Conservation (phyloP, 2,329 filamentous ascomycete genomes). For the Alternaria conjuncta region DNA sequence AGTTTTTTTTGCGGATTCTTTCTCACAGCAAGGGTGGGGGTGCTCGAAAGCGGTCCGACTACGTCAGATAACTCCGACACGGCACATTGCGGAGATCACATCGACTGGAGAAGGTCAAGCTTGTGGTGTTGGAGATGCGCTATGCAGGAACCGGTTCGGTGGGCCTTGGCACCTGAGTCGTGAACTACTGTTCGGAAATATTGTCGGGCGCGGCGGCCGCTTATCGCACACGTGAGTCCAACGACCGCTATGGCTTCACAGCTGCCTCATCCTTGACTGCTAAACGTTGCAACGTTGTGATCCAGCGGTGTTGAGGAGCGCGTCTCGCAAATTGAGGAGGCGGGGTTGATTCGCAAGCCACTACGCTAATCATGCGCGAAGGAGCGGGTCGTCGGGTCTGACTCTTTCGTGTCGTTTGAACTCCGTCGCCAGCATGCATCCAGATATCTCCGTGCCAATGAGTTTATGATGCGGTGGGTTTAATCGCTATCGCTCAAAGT, state of each 20-base stretch:
- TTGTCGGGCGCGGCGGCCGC: neutral
- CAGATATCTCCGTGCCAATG: neutral
- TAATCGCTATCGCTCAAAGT: neutral
- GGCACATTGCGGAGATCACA: neutral
- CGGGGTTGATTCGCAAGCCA: neutral
- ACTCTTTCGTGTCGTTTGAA: neutral
- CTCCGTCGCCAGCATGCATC: neutral
- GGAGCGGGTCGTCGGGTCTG: neutral
- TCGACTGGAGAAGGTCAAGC: neutral
- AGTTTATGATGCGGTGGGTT: neutral
- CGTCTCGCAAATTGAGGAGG: neutral
- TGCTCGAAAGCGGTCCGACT: neutral
- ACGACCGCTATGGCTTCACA: neutral
- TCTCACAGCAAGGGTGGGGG: slow-evolving; percentile 1
- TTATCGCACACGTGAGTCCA: neutral
- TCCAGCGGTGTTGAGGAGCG: neutral
- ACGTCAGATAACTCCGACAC: neutral
- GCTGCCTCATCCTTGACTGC: neutral
- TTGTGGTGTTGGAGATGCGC: slow-evolving; percentile 1
- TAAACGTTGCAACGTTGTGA: neutral
- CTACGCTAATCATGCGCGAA: slow-evolving; percentile 2
- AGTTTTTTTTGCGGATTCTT: neutral
- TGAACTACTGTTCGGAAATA: neutral
- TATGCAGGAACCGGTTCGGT: slow-evolving; percentile 6
- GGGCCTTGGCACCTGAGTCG: slow-evolving; percentile 1